These are phyloP conservation scores for Lachnellula cervina DNA, from an alignment of 2,329 filamentous ascomycete genomes.

Conservation along the genomic window DNA sequence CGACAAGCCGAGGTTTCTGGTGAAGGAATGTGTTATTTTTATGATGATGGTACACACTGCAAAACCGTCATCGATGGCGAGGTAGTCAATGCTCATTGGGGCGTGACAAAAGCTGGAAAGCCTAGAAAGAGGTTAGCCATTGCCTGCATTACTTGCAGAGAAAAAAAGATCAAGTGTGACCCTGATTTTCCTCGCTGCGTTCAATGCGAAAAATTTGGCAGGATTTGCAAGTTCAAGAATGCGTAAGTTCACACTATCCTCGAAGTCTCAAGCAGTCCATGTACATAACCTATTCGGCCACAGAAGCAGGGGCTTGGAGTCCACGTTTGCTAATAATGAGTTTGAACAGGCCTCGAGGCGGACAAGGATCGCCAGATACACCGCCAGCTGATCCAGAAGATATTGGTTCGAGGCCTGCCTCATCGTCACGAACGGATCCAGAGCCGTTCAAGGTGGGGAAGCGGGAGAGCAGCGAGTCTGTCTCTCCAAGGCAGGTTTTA, in stretches of 20 bases:
- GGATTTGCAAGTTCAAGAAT: conserved; percentile 78
- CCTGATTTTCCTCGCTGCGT: conserved; percentile 82
- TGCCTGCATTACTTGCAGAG: conserved; percentile 86
- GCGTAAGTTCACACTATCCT: conserved; percentile 55
- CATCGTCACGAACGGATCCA: conserved; percentile 24
- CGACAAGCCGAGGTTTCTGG: conserved; percentile 64
- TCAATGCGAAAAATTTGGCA: conserved; percentile 87
- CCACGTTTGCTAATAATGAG: conserved; percentile 34
- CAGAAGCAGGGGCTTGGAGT: neutral
- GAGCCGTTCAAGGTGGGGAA: conserved; percentile 27
- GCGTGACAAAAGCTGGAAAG: conserved; percentile 89
- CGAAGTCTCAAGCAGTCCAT: too few species aligned
- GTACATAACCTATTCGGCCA: too few species aligned
- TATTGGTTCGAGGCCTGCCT: conserved; percentile 22
- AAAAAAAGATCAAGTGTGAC: conserved; percentile 98
- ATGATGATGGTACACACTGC: conserved; percentile 79
- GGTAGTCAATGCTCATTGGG: conserved; percentile 85
- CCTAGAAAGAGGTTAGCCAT: conserved; percentile 86
- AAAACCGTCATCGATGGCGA: conserved; percentile 82
- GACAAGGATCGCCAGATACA: conserved; percentile 32
- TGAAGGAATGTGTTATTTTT: conserved; percentile 78
- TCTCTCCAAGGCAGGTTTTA: conserved; percentile 24
- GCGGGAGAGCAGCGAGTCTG: conserved; percentile 23
- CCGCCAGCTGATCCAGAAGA: conserved; percentile 31
- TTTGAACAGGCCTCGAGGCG: conserved; percentile 29